Base-by-base conservation (phyloP, 1,284 basidiomycete species). In the Golubevia sp. region DNA sequence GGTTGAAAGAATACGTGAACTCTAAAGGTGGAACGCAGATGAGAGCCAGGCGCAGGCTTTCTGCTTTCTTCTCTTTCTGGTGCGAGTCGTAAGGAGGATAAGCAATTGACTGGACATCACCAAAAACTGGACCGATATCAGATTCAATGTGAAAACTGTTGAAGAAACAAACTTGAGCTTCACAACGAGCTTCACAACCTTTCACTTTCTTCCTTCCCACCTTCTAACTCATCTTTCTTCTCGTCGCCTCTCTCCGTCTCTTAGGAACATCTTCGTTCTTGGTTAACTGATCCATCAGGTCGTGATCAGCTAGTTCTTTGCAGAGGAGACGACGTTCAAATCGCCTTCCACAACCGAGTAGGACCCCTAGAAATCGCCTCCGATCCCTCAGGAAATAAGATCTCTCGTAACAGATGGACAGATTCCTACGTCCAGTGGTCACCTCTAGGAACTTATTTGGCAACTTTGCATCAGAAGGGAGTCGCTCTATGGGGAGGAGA, bases 361-460 rank as follows among this genome's bases (percentile, higher is more conserved):
- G 38, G 38, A 44, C 38, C 38, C 18, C 18, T 44, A 6, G 71
- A 82, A 62, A 66, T 79, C 34, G 71, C 65, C 27, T 71, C 80
- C 70, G 38, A 44, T 44, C 18, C 38, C 38, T 44, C 38, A 13
- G 38, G 38, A 13, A 44, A 44, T 13, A 44, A 44, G 18, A 18
- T 44, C 18, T 8, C 11, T 13, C 72, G 74, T 30, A 67, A 68
- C 55, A 65, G 81, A 27, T 83, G 81, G 81, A 83, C 81, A 49
- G 79, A 83, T 62, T 79, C 76, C 25, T 83, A 83, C 66, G 79
- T 83, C 27, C 79, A 82, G 63, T 83, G 81, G 81, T 77, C 79
- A 38, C 79, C 79, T 30, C 73, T 76, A 58, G 81, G 81, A 54
- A 80, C 76, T 44, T 82, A 73, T 70, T 69, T 83, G 57, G 70